Base-by-base conservation (phyloP, 768 basidiomycete genomes). In the Lactarius sp. region DNA sequence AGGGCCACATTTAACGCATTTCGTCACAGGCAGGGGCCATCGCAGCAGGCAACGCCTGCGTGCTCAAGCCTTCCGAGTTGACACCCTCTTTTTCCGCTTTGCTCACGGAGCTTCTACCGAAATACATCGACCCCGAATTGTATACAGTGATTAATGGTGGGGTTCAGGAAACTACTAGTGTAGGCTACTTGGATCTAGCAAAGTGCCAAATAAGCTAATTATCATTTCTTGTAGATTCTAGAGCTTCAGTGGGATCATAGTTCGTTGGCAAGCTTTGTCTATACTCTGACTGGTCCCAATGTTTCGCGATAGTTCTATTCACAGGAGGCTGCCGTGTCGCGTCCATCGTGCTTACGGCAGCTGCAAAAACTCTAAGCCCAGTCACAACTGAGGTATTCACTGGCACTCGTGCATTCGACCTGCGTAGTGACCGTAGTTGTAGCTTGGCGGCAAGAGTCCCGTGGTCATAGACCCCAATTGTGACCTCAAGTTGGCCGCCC, bases 381-480 rank as follows among this genome's bases (percentile, higher is more conserved):
- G 76, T 89, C 49, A 78, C 82, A 36, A 77, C 82, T 47, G 85
- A 86, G 77, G 77, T 83, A 13, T 13, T 22, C 51, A 49, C 36
- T 20, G 5, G 12, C n/a, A 18, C 14, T 18, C 6, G 0, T 22
- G 13, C 39, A 36, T 44, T 39, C 34, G 27, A 50, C 2, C 13
- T 6, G 6, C 7, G 16, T n/a, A 31, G 53, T 56, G 2, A 44
- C 44, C 18, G 3, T 6, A 52, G 49, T 8, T 52, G 33, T 64
- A 85, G 84, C 83, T 85, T 34, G 84, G 84, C 70, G 86, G 90
- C 31, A 91, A 92, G 72, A 85, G 82, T 1, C 90, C 91, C 1
- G 88, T 85, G 20, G 77, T 93, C 65, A 76, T 94, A 50, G 88
- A 92, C 72, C 79, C 88, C 0, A 78, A 76, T 22, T 84, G 82